phyloP scores from a whole-genome alignment of 768 basidiomycete species.

The Pisolithus sp. region DNA sequence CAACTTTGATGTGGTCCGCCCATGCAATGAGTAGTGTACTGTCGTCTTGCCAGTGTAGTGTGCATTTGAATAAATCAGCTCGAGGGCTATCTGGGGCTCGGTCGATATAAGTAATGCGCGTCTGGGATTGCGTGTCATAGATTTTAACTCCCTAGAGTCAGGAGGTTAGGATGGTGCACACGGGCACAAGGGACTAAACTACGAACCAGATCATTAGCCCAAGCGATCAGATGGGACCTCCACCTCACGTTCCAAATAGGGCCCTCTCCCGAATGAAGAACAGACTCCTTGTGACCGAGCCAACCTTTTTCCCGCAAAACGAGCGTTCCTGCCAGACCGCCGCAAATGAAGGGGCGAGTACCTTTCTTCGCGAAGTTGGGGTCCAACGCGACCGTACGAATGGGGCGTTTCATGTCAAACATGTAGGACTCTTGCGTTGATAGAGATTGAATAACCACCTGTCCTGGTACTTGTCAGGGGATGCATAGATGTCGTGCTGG shows the following conservation, averaged over 20 bases:
- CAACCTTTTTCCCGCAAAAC: slow-evolving; percentile 93
- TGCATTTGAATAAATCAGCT: slow-evolving; percentile 92
- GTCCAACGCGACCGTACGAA: slow-evolving; percentile 85
- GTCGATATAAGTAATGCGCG: slow-evolving; percentile 81
- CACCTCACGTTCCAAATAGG: slow-evolving; percentile 92
- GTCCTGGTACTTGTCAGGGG: slow-evolving; percentile 55
- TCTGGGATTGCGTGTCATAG: slow-evolving; percentile 74
- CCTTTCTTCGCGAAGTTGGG: slow-evolving; percentile 79
- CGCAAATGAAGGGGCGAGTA: slow-evolving; percentile 79
- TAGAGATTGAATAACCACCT: slow-evolving; percentile 82
- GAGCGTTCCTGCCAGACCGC: slow-evolving; percentile 84
- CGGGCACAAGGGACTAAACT: background rate
- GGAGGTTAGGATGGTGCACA: background rate
- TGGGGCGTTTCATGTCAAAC: slow-evolving; percentile 88
- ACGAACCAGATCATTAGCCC: slow-evolving; percentile 89
- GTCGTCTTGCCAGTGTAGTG: slow-evolving; percentile 88
- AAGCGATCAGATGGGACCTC: slow-evolving; percentile 82
- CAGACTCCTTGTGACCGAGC: slow-evolving; percentile 89
- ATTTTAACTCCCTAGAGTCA: slow-evolving; percentile 78
- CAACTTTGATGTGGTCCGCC: slow-evolving; percentile 92
- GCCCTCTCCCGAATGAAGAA: slow-evolving; percentile 80
- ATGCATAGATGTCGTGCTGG: slow-evolving; percentile 75
- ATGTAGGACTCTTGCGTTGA: slow-evolving; percentile 73
- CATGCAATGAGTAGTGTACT: slow-evolving; percentile 85
- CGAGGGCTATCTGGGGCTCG: slow-evolving; percentile 77